phyloP scores from a whole-genome alignment of 257 asterid genomes.

The Penstemon eatonii region DNA sequence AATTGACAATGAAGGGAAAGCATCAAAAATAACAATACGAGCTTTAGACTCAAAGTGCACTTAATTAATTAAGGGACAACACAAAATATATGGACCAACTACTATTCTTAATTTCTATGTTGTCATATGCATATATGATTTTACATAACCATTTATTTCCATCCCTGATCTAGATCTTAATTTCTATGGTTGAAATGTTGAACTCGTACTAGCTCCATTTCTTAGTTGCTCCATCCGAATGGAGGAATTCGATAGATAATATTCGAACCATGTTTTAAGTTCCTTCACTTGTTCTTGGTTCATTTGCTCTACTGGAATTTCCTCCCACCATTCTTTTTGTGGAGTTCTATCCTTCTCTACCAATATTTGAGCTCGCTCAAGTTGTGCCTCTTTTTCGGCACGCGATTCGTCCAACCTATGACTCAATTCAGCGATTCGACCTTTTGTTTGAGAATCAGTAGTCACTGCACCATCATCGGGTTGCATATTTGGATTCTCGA shows the following conservation, averaged over 20 bases:
- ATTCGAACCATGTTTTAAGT: conserved; percentile 10
- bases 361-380: conserved; percentile 13
- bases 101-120: too few relatives aligned
- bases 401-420: conserved; percentile 8
- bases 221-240: conserved; percentile 7
- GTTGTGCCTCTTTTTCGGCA: neutral
- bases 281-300: conserved; percentile 19
- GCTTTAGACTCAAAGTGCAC: too few relatives aligned
- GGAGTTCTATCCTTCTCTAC: neutral
- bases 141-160: too few relatives aligned
- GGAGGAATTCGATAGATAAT: neutral
- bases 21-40: too few relatives aligned
- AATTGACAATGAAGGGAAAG: too few relatives aligned
- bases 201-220: neutral
- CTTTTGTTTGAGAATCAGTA: neutral
- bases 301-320: conserved; percentile 14
- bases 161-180: neutral
- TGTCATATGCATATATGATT: too few relatives aligned
- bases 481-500: neutral
- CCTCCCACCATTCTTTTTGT: conserved; percentile 27
- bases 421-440: conserved; percentile 13
- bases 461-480: neutral
- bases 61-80: too few relatives aligned
- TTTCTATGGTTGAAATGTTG: neutral
- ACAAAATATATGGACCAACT: too few relatives aligned